phyloP scores from a whole-genome alignment of 2,329 filamentous ascomycete genomes.

The Aspergillus sp. region DNA sequence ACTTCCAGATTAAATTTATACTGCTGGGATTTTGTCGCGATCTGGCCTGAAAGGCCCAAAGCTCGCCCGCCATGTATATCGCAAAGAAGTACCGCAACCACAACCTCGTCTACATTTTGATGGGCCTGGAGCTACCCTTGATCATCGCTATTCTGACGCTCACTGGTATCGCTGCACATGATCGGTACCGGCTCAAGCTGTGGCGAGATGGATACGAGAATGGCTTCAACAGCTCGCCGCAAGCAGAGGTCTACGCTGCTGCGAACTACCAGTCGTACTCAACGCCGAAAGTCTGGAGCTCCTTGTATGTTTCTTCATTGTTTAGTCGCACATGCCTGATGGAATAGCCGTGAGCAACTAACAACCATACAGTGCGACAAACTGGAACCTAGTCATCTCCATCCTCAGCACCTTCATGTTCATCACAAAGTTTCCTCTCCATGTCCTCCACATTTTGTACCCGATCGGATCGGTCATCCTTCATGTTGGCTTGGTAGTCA shows the following conservation, averaged over 20 bases:
- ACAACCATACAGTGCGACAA: constrained; percentile 55
- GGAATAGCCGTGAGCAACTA: constrained; percentile 14
- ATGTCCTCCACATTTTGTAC: constrained; percentile 60
- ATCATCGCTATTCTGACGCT: constrained; percentile 62
- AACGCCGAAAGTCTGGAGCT: constrained; percentile 63
- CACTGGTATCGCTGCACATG: constrained; percentile 65
- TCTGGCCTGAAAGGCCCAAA: constrained; percentile 1
- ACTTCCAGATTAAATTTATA: constrained; percentile 1
- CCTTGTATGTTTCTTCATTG: constrained; percentile 53
- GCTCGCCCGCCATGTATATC: constrained; percentile 47
- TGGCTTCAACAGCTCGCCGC: constrained; percentile 66
- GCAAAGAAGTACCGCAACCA: constrained; percentile 60
- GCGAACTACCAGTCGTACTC: constrained; percentile 62
- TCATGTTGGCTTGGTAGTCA: constrained; percentile 55
- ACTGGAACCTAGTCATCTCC: constrained; percentile 65
- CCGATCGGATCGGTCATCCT: constrained; percentile 59
- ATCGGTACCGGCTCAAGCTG: constrained; percentile 64
- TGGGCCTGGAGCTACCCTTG: constrained; percentile 61
- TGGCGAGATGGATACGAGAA: constrained; percentile 66
- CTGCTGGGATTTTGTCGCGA: background rate
- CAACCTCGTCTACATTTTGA: constrained; percentile 56
- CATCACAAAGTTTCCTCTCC: constrained; percentile 62
- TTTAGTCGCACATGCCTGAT: background rate
- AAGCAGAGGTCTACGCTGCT: constrained; percentile 59
- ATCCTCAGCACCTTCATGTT: constrained; percentile 66